phyloP scores from a whole-genome alignment of 2,329 filamentous ascomycete species.

The Cryphonectria nitschkei region DNA sequence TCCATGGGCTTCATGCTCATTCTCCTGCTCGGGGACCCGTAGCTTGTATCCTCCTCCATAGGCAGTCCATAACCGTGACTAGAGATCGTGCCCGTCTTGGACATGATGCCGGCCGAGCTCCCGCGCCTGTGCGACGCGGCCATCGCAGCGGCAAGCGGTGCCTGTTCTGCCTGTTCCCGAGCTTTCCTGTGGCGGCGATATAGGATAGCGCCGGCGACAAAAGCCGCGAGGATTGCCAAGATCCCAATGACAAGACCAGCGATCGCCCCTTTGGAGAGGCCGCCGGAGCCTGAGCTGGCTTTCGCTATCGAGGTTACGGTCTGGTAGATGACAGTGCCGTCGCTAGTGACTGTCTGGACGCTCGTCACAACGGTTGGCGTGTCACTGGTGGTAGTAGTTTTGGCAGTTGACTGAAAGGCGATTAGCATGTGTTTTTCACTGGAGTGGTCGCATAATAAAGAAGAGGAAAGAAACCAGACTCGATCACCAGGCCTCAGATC shows the following conservation, averaged over 20 bases:
- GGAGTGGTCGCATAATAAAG: not conserved
- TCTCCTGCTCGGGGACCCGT: constrained; percentile 41
- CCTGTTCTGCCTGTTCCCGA: constrained; percentile 48
- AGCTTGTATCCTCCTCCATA: constrained; percentile 29
- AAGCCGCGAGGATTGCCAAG: constrained; percentile 34
- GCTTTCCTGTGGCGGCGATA: constrained; percentile 42
- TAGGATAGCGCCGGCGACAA: constrained; percentile 45
- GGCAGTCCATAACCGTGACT: constrained; percentile 32
- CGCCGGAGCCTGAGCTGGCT: constrained; percentile 32
- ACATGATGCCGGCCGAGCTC: constrained; percentile 54
- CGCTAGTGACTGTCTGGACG: constrained; percentile 58
- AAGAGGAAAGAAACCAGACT: not conserved
- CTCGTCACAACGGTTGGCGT: constrained; percentile 34
- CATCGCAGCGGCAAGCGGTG: constrained; percentile 48
- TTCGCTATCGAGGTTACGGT: constrained; percentile 60
- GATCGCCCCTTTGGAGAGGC: constrained; percentile 51
- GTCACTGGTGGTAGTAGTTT: constrained; percentile 36
- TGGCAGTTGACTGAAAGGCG: constrained; percentile 30
- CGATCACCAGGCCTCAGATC: not conserved
- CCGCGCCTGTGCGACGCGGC: constrained; percentile 49
- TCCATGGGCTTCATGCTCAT: constrained; percentile 58
- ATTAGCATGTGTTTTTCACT: constrained; percentile 2
- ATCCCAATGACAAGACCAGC: constrained; percentile 59
- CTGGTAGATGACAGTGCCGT: constrained; percentile 49
- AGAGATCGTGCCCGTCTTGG: constrained; percentile 49